Conservation (phyloP, 371 early-diverging fungal species). For the Dichotomocladium elegans region DNA sequence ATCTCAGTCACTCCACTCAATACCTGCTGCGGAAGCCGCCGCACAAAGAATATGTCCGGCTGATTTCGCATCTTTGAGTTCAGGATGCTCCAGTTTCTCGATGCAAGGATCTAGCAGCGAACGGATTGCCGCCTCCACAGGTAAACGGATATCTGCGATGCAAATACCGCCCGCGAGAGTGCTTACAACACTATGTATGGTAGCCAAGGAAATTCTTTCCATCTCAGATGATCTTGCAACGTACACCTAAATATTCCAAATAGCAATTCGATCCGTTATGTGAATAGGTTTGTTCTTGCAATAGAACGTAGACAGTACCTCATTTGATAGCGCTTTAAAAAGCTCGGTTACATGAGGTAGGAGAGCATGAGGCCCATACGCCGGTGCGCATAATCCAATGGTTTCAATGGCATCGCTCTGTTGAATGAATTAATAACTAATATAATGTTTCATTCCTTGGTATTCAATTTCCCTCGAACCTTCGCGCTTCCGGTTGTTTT, state of each 20-base stretch:
- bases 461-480: constrained; percentile 50
- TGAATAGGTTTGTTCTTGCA: too few species aligned
- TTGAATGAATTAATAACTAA: not conserved
- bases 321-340: constrained; percentile 63
- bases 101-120: constrained; percentile 65
- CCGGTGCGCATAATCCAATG: constrained; percentile 67
- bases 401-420: constrained; percentile 85
- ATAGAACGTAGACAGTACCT: too few species aligned
- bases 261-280: not conserved
- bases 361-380: constrained; percentile 65
- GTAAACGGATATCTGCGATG: constrained; percentile 22
- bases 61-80: constrained; percentile 66
- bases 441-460: not conserved
- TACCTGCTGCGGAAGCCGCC: constrained; percentile 62
- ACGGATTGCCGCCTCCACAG: constrained; percentile 58
- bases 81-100: constrained; percentile 65
- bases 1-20: not conserved
- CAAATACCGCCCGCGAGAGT: constrained; percentile 43
- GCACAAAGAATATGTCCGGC: constrained; percentile 64
- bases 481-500: constrained; percentile 86
- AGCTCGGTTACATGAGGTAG: constrained; percentile 61
- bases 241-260: constrained; percentile 40
- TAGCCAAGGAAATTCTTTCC: constrained; percentile 56
- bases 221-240: constrained; percentile 64
- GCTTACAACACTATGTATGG: constrained; percentile 57